These are phyloP conservation scores for Ensete ventricosum DNA, from an alignment of 176 grass and related monocot species.

Conservation along the genomic window DNA sequence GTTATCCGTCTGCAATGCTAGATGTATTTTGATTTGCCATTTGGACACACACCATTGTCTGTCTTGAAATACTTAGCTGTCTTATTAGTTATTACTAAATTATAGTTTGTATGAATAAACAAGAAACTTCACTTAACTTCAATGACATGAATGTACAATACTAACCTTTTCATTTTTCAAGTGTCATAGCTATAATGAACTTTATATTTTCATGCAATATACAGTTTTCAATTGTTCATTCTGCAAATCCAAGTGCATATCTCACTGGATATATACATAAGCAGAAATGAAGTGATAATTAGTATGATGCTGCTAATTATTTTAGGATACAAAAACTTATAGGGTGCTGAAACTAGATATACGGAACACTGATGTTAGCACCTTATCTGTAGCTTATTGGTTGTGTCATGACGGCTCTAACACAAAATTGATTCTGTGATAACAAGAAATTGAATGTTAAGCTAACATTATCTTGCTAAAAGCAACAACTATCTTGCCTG, in stretches of 20 bases:
- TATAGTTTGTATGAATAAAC: no score
- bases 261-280: background rate
- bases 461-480: background rate
- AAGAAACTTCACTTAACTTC: background rate
- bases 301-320: background rate
- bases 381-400: background rate
- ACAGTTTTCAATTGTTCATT: no score
- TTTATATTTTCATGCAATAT: no score
- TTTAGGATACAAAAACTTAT: background rate
- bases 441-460: background rate
- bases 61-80: no score
- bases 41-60: background rate
- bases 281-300: background rate
- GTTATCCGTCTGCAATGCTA: background rate
- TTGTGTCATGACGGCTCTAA: background rate
- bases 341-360: background rate
- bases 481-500: conserved; percentile 5
- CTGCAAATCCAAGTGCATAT: no score
- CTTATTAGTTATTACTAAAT: no score
- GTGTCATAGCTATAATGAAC: no score
- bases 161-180: background rate
- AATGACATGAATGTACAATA: background rate
- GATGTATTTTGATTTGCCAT: background rate
- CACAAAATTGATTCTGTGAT: background rate
- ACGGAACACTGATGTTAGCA: background rate